Conservation (phyloP, 768 basidiomycete genomes). For the Mycena latifolia region DNA sequence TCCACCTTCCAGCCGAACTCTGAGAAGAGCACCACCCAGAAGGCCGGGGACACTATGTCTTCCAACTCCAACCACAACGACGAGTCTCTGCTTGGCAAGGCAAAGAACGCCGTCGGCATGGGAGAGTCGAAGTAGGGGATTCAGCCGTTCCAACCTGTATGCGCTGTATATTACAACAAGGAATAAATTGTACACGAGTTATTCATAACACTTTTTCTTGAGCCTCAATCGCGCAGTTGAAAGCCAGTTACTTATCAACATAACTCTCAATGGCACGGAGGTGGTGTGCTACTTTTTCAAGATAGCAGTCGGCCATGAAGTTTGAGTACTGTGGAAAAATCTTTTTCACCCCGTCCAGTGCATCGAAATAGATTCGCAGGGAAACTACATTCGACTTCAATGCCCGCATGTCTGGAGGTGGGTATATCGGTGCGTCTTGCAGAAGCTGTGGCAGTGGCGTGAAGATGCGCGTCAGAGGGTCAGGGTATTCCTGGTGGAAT, state of each 20-base stretch:
- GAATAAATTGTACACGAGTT: neutral
- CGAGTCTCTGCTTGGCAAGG: conserved; percentile 61
- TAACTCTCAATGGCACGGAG: too few species aligned
- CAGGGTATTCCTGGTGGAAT: neutral
- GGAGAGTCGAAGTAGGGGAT: conserved; percentile 41
- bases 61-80: conserved; percentile 63
- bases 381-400: too few species aligned
- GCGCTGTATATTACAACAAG: conserved; percentile 11
- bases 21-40: conserved; percentile 66
- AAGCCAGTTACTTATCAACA: too few species aligned
- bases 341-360: too few species aligned
- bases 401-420: too few species aligned
- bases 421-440: too few species aligned
- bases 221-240: too few species aligned
- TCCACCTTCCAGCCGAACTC: conserved; percentile 66
- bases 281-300: too few species aligned
- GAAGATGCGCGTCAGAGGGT: neutral
- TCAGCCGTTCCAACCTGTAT: neutral
- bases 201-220: neutral
- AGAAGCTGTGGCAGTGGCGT: neutral
- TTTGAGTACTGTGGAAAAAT: too few species aligned
- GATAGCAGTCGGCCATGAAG: too few species aligned
- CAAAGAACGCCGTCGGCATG: conserved; percentile 67
- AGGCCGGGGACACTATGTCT: conserved; percentile 59
- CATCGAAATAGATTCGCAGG: too few species aligned